phyloP scores from a whole-genome alignment of 805 yeast species.

The Phaffomyces thermotolerans region DNA sequence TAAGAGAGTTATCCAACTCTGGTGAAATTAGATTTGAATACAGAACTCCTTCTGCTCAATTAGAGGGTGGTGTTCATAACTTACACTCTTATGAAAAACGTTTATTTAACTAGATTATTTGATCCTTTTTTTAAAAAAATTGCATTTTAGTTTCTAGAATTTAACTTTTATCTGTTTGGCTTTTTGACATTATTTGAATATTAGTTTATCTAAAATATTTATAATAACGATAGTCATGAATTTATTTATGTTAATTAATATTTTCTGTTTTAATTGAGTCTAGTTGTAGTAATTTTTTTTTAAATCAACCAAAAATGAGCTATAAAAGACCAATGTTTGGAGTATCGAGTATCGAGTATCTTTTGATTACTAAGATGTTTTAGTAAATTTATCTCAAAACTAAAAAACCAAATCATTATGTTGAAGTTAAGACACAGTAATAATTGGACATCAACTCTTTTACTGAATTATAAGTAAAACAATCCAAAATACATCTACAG shows the following conservation, averaged over 20 bases:
- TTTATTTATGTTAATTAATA: slow-evolving; percentile 1
- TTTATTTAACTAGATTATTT: slow-evolving; percentile 50
- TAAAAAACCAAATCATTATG: too few species aligned
- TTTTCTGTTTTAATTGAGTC: not conserved
- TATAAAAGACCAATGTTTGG: too few species aligned
- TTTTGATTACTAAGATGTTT: too few species aligned
- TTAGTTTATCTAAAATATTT: not conserved
- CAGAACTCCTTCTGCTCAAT: slow-evolving; percentile 97
- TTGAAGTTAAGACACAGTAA: too few species aligned
- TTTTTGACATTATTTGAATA: slow-evolving; percentile 1
- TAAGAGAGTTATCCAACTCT: slow-evolving; percentile 54
- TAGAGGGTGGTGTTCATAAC: slow-evolving; percentile 97
- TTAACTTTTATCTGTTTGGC: not conserved
- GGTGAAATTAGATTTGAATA: slow-evolving; percentile 89
- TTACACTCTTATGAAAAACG: slow-evolving; percentile 97
- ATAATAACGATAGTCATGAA: slow-evolving; percentile 3
- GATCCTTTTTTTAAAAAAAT: not conserved
- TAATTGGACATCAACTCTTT: too few species aligned
- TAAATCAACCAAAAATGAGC: too few species aligned
- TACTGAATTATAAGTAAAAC: too few species aligned
- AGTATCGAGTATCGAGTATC: too few species aligned
- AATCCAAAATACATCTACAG: too few species aligned
- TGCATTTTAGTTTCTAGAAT: not conserved
- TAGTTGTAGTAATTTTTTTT: too few species aligned
- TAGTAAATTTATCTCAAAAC: too few species aligned